phyloP scores from a whole-genome alignment of 1,284 basidiomycete species.

The Thecaphora thlaspeos region DNA sequence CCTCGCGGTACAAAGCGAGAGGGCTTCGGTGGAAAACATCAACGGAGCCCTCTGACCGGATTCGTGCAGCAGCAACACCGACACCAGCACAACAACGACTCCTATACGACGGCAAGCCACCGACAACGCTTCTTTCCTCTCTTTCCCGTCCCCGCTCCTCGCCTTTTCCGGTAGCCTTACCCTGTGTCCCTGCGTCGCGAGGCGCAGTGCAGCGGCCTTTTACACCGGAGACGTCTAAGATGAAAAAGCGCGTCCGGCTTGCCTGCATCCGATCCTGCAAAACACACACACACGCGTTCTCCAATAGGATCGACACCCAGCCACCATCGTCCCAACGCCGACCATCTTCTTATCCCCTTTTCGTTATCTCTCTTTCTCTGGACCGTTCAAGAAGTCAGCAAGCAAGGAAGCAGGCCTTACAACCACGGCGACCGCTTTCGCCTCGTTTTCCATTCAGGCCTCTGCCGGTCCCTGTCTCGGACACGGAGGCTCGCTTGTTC shows the following conservation, averaged over 20 bases:
- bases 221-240: not conserved
- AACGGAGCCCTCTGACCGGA: not conserved
- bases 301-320: not conserved
- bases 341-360: not conserved
- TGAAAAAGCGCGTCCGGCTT: no score
- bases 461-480: no score
- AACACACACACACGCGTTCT: not conserved
- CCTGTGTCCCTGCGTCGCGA: no score
- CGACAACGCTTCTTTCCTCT: not conserved
- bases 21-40: constrained; percentile 34
- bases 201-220: no score
- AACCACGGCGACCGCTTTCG: no score
- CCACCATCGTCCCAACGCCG: not conserved
- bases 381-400: no score
- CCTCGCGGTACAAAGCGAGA: constrained; percentile 46
- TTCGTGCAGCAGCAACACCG: not conserved
- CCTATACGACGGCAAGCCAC: not conserved
- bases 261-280: not conserved
- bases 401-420: no score
- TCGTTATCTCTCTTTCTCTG: not conserved
- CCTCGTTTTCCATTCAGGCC: no score
- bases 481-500: no score
- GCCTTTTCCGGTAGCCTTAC: no score
- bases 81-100: not conserved
- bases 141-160: no score